Evolutionary conservation across 768 basidiomycete species (phyloP), one percentile per base, ranked within the genome.

Genomic region (Xerocomellus intermedius): DNA sequence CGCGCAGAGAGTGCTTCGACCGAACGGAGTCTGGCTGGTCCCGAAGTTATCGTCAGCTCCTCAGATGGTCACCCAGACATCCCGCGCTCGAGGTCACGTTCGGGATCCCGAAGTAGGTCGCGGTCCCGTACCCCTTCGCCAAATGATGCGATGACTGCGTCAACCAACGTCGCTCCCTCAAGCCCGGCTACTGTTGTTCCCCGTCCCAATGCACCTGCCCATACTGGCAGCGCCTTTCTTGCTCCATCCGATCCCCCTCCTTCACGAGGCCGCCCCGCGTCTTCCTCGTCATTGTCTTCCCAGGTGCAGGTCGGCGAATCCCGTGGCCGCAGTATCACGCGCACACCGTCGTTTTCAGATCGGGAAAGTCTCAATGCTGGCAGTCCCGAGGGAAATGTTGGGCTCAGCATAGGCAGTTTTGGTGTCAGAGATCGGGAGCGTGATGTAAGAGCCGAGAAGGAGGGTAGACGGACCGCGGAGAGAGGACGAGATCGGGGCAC

Each of bases 311-410:
- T 49, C 8, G 73, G 65, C 36, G 69, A 66, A 17, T 26, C 58
- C 22, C 78, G 85, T 14, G 84, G 85, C 3, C 75, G 85, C 21
- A 83, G 83, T 39, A 73, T 73, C 46, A 77, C 82, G 19, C 78
- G 83, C 37, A 79, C 78, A 7, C 74, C 82, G 16, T 81, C 83
- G 2, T 82, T 82, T 42, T 81, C 80, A 48, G 83, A 83, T 57
- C 74, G 79, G 9, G 79, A 79, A 16, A 69, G 73, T 48, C 53
- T 74, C 56, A 56, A 63, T 24, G 58, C 71, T 7, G 76, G 72
- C 32, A 75, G 69, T 35, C 79, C 79, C 8, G 79, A 79, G 7
- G 70, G 58, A 42, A 58, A 48, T 37, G 42, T 65, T 10, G 63
- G 70, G 21, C 61, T 71, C 9, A 65, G 68, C 13, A 65, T 64